Conservation (phyloP, 441 rosid species). For the Syzygium syzygioides region DNA sequence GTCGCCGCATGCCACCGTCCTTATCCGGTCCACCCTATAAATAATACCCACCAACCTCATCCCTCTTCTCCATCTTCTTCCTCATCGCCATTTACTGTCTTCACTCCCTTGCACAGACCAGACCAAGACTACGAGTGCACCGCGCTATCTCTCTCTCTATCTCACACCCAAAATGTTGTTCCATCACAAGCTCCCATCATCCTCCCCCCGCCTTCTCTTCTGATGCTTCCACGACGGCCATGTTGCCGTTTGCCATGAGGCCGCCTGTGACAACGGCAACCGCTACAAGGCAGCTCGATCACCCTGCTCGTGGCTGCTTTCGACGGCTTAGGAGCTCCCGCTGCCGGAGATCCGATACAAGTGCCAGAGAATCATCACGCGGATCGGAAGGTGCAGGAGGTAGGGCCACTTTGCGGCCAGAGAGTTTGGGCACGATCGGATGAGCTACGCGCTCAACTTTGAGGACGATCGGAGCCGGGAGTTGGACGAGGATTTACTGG, state of each 20-base stretch:
- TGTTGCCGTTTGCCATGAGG: not conserved
- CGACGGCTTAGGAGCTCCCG: not conserved
- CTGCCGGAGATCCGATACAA: fast-evolving
- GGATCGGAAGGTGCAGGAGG: not conserved
- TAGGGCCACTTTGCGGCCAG: fast-evolving
- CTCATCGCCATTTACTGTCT: too few relatives aligned
- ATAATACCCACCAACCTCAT: not conserved
- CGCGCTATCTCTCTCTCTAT: not conserved
- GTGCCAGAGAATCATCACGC: not conserved
- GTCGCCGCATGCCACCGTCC: not conserved
- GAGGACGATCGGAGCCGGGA: not conserved
- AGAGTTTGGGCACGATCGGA: not conserved
- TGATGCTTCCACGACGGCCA: not conserved
- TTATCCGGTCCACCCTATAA: not conserved
- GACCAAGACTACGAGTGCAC: too few relatives aligned
- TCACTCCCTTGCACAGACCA: too few relatives aligned
- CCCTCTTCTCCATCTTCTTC: not conserved
- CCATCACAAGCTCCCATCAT: not conserved
- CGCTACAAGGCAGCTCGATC: not conserved
- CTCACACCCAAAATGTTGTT: fast-evolving
- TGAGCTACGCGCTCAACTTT: not conserved
- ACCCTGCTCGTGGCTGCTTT: fast-evolving
- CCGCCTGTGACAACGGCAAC: fast-evolving
- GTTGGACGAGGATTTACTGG: fast-evolving
- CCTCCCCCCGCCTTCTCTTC: fast-evolving